These are phyloP conservation scores for Eimeria falciformis DNA, from an alignment of 169 alveolate species.

Conservation along the genomic window DNA sequence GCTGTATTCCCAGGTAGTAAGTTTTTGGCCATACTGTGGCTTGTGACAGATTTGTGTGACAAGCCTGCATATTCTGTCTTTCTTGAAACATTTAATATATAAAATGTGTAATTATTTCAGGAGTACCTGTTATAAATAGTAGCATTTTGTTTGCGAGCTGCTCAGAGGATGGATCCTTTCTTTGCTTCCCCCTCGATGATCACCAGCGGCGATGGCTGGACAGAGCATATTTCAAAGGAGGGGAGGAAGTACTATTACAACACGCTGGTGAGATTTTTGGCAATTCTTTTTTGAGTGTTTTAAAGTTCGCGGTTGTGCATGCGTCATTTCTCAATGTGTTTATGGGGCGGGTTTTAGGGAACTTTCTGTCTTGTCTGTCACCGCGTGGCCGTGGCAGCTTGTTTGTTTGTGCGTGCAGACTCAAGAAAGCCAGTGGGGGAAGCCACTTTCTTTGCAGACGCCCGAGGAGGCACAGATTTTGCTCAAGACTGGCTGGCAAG, in stretches of 20 bases:
- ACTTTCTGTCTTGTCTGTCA: not conserved
- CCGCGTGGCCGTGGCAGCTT: not conserved
- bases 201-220: conserved; percentile 82
- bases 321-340: not conserved
- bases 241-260: conserved; percentile 89
- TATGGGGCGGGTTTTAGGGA: not conserved
- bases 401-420: not conserved
- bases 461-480: conserved; percentile 65
- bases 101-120: too few relatives aligned
- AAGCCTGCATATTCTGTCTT: too few relatives aligned
- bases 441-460: conserved; percentile 82
- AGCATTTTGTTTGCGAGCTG: too few relatives aligned
- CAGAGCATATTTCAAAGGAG: conserved; percentile 86
- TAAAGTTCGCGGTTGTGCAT: too few relatives aligned
- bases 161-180: conserved; percentile 24
- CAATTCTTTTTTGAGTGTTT: not conserved
- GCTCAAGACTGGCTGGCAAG: conserved; percentile 82
- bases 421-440: conserved; percentile 81
- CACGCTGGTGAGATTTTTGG: conserved; percentile 67
- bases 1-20: too few relatives aligned
- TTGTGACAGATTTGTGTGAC: too few relatives aligned
- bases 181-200: conserved; percentile 8
- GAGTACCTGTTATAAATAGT: too few relatives aligned
- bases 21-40: too few relatives aligned
- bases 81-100: too few relatives aligned